phyloP scores from a whole-genome alignment of 2,329 filamentous ascomycete genomes.

The Colletotrichum tanaceti region DNA sequence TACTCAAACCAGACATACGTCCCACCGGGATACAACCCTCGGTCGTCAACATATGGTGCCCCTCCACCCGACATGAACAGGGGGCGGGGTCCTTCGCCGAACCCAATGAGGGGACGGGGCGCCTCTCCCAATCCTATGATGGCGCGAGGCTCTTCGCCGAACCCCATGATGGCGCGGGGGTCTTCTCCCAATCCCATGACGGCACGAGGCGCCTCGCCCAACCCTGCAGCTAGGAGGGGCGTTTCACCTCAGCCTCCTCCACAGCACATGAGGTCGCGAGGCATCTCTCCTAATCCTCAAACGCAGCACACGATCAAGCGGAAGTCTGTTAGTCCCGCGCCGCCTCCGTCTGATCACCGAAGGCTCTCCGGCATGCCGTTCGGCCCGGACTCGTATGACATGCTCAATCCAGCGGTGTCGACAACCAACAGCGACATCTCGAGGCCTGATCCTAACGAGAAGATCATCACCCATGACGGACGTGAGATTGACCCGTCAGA shows the following conservation, averaged over 20 bases:
- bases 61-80: constrained; percentile 44
- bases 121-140: constrained; percentile 56
- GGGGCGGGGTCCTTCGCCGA: constrained; percentile 54
- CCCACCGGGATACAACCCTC: constrained; percentile 59
- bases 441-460: constrained; percentile 65
- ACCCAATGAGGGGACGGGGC: constrained; percentile 45
- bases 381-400: constrained; percentile 80
- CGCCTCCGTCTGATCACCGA: constrained; percentile 61
- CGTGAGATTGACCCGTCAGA: constrained; percentile 84
- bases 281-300: constrained; percentile 56
- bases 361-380: constrained; percentile 74
- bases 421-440: constrained; percentile 41
- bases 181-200: constrained; percentile 51
- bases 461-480: constrained; percentile 81
- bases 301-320: constrained; percentile 68
- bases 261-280: constrained; percentile 55
- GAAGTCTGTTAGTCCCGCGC: constrained; percentile 80
- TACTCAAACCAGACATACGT: constrained; percentile 49
- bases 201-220: constrained; percentile 56
- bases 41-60: constrained; percentile 52
- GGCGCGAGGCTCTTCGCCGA: constrained; percentile 44
- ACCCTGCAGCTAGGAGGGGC: constrained; percentile 54
- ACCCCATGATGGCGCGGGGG: constrained; percentile 34
- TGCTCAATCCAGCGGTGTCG: constrained; percentile 71
- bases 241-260: constrained; percentile 44